phyloP scores from a whole-genome alignment of 305 asterid genomes.

The Rubia balearica region DNA sequence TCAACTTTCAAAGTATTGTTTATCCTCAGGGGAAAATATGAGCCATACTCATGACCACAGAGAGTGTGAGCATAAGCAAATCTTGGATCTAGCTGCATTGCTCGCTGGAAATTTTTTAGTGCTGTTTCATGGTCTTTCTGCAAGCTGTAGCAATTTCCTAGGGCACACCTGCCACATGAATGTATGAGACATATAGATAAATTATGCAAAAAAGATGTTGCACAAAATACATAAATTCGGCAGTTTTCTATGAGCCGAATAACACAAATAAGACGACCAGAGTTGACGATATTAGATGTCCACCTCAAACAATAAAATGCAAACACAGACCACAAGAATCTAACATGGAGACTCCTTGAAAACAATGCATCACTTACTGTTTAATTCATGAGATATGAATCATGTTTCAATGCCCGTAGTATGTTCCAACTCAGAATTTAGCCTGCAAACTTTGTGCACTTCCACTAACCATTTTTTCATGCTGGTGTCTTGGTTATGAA shows the following conservation, averaged over 20 bases:
- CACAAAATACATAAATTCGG: background rate
- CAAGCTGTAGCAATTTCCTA: slow-evolving; percentile 96
- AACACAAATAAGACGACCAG: background rate
- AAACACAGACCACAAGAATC: background rate
- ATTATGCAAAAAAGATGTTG: background rate
- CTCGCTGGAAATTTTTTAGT: slow-evolving; percentile 86
- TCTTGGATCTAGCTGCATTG: slow-evolving; percentile 88
- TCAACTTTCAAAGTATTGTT: background rate
- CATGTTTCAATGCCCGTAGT: background rate
- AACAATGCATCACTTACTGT: background rate
- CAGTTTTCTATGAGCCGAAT: slow-evolving; percentile 1
- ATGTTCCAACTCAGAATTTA: background rate
- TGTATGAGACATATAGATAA: slow-evolving; percentile 6
- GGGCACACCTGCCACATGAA: slow-evolving; percentile 73
- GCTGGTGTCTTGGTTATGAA: background rate
- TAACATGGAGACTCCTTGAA: background rate
- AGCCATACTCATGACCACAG: slow-evolving; percentile 87
- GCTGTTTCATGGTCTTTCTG: slow-evolving; percentile 99
- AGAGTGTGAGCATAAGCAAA: slow-evolving; percentile 94
- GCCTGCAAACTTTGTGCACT: background rate
- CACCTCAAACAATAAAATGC: background rate
- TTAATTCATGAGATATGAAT: background rate
- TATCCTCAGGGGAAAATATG: slow-evolving; percentile 2
- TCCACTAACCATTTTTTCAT: background rate
- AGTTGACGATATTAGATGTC: background rate